Base-by-base conservation (phyloP, 192 early-diverging fungal species). In the Thoreauomyces humboldtii region DNA sequence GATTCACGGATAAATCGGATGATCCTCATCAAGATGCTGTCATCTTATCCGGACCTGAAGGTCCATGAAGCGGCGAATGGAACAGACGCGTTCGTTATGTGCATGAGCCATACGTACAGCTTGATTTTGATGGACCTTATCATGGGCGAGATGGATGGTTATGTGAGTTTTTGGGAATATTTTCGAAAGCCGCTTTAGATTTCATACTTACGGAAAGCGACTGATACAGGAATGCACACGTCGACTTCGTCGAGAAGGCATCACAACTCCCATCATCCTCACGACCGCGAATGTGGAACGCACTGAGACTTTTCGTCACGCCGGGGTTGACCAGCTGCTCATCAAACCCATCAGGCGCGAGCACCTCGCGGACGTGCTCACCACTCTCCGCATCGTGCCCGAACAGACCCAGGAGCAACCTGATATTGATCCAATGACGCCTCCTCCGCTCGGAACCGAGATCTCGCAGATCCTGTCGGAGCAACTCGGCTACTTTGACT, bases 1-100 rank as follows among this genome's bases (percentile, higher is more conserved):
- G 65, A 68, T 34, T 51, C 45, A 7, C 27, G 46, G 6, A 51
- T 68, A 6, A 50, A 28, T 27, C 38, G 65, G 7, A 24, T 47
- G 34, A 68, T 68, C 24, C 19, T 68, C 6, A 21, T 33, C 2
- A 55, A 58, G 11, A 68, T 68, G 47, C 55, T 68, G 42, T 11
- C n/a, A 14, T 34, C 48, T 28, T 51, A 68, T 28, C 43, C 65
- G 1, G 27, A 60, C 6, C 12, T 68, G 7, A 15, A 51, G 7
- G 33, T 58, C 17, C 33, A 59, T 1, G 65, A 68, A 29, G 65
- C 65, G 4, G 19, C 45, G 7, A 36, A 68, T 38, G 65, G 65
- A 1, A 9, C 33, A 1, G 37, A 60, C 14, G 65, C 65, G 11
- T 56, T 68, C n/a, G 32, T 47, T 2, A 11, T 57, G 12, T 66